Percentiles rank a stretch among this genome's conserved stretches.
Evolutionary conservation across 2,329 filamentous ascomycete genomes (phyloP).

Genomic region (Metarhizium album): DNA sequence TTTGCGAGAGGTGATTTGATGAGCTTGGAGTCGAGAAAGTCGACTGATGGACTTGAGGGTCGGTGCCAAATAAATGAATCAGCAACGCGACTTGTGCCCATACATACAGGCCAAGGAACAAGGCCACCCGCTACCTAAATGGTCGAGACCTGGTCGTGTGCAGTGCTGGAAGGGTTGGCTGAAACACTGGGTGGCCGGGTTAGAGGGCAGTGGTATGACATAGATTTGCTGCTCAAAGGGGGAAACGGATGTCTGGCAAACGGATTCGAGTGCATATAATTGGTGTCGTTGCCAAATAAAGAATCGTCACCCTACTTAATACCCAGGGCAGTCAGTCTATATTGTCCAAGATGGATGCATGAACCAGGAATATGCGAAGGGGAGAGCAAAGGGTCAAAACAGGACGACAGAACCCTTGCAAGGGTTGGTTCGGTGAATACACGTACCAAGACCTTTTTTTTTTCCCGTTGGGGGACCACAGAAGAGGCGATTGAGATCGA

Average conservation of each 20-base stretch:
- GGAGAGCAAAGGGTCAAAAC: not conserved
- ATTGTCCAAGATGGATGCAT: not conserved
- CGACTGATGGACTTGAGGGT: not conserved
- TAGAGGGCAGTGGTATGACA: not conserved
- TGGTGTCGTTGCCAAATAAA: not conserved
- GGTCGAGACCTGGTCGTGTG: not conserved
- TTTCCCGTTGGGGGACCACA: not conserved
- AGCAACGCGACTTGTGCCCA: constrained; percentile 1
- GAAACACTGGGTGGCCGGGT: not conserved
- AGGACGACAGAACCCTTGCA: not conserved
- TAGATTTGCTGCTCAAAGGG: not conserved
- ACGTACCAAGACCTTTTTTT: not conserved
- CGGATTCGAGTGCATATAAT: not conserved
- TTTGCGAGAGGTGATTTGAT: not conserved
- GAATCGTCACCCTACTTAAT: not conserved
- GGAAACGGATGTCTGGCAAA: not conserved
- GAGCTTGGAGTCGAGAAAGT: not conserved
- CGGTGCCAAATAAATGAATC: not conserved
- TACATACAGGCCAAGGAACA: not conserved
- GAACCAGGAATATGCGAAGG: not conserved
- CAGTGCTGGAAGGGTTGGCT: not conserved
- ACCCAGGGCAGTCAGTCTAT: constrained; percentile 2
- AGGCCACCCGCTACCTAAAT: not conserved
- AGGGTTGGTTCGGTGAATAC: not conserved
- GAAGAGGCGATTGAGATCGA: not conserved